Percentiles rank a stretch among this genome's conserved stretches.
Conservation (phyloP, 176 grass and related monocot species). For the Oryza glumipatula region DNA sequence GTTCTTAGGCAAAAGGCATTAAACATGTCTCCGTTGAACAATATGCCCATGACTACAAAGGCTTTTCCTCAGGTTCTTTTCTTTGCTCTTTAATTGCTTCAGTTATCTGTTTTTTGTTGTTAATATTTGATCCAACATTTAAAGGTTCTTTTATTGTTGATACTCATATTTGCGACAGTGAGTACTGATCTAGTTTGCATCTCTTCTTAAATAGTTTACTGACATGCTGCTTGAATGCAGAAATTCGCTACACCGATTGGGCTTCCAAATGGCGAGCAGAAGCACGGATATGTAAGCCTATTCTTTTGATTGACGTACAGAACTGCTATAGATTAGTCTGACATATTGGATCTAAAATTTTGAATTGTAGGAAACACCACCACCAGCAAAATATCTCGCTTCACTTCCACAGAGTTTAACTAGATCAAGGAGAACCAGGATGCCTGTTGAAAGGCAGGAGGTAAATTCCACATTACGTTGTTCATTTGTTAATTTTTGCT, state of each 20-base stretch:
- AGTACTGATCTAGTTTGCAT: conserved; percentile 11
- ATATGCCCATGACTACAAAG: conserved; percentile 51
- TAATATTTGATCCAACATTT: conserved; percentile 5
- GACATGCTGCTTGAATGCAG: conserved; percentile 41
- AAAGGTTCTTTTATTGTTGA: neutral
- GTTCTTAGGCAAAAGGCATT: conserved; percentile 85
- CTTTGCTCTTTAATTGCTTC: conserved; percentile 21
- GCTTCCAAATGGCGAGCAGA: conserved; percentile 51
- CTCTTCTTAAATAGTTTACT: conserved; percentile 31
- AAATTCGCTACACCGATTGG: conserved; percentile 74
- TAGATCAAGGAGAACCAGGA: conserved; percentile 61
- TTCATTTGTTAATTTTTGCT: neutral
- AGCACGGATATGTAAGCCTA: conserved; percentile 75
- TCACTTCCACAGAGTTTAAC: conserved; percentile 59
- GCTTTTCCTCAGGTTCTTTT: conserved; percentile 70
- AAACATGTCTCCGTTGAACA: conserved; percentile 54
- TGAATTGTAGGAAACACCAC: conserved; percentile 72
- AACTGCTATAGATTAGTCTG: conserved; percentile 9
- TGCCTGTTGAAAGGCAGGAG: conserved; percentile 78
- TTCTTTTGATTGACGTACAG: conserved; percentile 35
- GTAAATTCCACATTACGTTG: conserved; percentile 45
- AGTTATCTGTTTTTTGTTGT: conserved; percentile 3
- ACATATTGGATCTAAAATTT: conserved; percentile 7
- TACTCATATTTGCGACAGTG: neutral
- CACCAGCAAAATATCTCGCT: conserved; percentile 68